phyloP scores from a whole-genome alignment of 2,329 filamentous ascomycete genomes.

The Aureobasidium sp. region DNA sequence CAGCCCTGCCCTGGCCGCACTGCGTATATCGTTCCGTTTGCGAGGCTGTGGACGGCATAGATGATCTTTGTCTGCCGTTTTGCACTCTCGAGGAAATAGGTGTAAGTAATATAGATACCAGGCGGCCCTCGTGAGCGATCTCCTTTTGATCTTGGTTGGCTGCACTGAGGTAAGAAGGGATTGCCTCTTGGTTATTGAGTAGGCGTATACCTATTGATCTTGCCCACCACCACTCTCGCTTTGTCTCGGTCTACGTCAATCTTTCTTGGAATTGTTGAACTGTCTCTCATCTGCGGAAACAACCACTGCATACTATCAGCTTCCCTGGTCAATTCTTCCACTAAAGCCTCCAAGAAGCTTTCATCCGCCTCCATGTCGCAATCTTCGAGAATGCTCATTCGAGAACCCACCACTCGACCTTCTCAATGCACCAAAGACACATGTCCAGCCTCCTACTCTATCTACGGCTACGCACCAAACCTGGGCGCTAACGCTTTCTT shows the following conservation, averaged over 20 bases:
- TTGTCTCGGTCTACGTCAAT: background rate
- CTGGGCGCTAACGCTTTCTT: constrained; percentile 33
- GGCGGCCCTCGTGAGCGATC: background rate
- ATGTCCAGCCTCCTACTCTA: constrained; percentile 1
- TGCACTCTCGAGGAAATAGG: background rate
- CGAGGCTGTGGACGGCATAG: background rate
- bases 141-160: background rate
- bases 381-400: background rate
- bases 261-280: too few species aligned
- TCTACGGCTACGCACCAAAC: constrained; percentile 27
- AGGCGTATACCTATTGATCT: background rate
- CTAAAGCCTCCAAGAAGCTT: background rate
- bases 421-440: constrained; percentile 1
- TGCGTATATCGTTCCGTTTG: background rate
- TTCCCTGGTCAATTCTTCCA: too few species aligned
- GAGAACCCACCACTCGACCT: background rate
- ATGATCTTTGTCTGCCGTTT: background rate
- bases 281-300: background rate
- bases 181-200: background rate
- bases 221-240: background rate
- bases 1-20: background rate
- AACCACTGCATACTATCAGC: background rate
- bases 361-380: background rate
- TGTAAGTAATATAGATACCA: background rate
- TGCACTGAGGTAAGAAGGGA: background rate